Percentiles rank a stretch among this genome's conserved stretches.
Evolutionary conservation across 2,329 filamentous ascomycete species (phyloP).

Genomic region (Triangularia setosa): DNA sequence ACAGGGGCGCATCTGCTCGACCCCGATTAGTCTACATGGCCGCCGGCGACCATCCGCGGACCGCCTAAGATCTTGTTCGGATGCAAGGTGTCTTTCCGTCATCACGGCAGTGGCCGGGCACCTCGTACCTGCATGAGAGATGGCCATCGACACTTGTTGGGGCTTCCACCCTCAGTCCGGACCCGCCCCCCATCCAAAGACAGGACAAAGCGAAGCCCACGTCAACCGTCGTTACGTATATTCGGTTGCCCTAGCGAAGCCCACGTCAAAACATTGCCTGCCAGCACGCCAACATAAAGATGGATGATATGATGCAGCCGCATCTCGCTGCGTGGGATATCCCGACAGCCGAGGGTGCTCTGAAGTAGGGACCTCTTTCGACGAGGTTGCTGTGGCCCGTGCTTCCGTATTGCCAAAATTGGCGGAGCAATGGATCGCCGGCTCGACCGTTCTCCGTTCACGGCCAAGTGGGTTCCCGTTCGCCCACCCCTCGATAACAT

Average conservation of each 20-base stretch:
- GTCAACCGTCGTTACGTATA: neutral
- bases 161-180: neutral
- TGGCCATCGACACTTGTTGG: neutral
- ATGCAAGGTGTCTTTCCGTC: constrained; percentile 6
- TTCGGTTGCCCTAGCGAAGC: neutral
- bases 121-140: constrained; percentile 1
- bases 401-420: constrained; percentile 2
- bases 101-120: neutral
- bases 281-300: neutral
- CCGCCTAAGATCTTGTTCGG: constrained; percentile 4
- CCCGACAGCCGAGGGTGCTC: neutral
- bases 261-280: neutral
- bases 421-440: constrained; percentile 1
- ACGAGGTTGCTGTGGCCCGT: neutral
- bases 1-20: neutral
- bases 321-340: neutral
- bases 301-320: neutral
- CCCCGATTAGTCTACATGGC: constrained; percentile 13
- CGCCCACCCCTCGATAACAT: neutral
- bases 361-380: neutral
- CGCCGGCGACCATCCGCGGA: constrained; percentile 10
- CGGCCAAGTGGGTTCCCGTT: constrained; percentile 6
- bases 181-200: neutral
- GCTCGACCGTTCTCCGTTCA: constrained; percentile 3
- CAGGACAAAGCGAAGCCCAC: neutral